Percentiles rank a stretch among this genome's conserved stretches.
These are phyloP conservation scores for Ogataea saltuana DNA, from an alignment of 805 yeast genomes.

Conservation along the genomic window DNA sequence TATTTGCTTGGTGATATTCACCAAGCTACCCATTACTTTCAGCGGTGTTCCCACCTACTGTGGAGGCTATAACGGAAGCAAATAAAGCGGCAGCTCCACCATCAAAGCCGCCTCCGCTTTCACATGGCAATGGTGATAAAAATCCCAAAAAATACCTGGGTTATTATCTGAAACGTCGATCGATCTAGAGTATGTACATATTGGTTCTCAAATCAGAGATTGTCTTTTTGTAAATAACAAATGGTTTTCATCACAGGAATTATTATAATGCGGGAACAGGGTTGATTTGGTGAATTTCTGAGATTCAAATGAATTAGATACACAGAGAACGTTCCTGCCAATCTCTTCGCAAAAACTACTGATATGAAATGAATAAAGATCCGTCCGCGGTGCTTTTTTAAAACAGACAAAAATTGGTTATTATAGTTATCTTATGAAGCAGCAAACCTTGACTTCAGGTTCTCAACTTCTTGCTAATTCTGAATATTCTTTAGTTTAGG, in stretches of 20 bases:
- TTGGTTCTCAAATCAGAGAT: slow-evolving; percentile 27
- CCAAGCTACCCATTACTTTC: slow-evolving; percentile 22
- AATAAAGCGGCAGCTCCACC: not conserved
- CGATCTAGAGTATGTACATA: slow-evolving; percentile 25
- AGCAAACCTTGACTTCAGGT: too few relatives aligned
- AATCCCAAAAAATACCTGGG: slow-evolving; percentile 28
- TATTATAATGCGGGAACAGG: slow-evolving; percentile 25
- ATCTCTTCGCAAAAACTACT: too few relatives aligned
- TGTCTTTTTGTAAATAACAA: slow-evolving; percentile 27
- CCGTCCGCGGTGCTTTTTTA: too few relatives aligned
- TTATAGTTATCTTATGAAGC: too few relatives aligned
- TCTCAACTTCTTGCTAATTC: too few relatives aligned
- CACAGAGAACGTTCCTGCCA: too few relatives aligned
- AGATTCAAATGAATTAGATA: too few relatives aligned
- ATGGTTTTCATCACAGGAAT: slow-evolving; percentile 29
- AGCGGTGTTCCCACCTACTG: slow-evolving; percentile 29
- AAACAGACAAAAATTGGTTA: too few relatives aligned
- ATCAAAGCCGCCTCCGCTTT: slow-evolving; percentile 11
- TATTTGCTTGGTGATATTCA: slow-evolving; percentile 11
- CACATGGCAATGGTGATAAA: slow-evolving; percentile 26
- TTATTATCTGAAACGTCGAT: slow-evolving; percentile 22
- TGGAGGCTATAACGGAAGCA: slow-evolving; percentile 13
- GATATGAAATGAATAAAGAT: too few relatives aligned
- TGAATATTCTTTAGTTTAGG: too few relatives aligned
- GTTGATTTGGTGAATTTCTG: slow-evolving; percentile 29